Evolutionary conservation across 2,329 filamentous ascomycete species (phyloP).

Genomic region (Magnaporthiopsis rhizophila): DNA sequence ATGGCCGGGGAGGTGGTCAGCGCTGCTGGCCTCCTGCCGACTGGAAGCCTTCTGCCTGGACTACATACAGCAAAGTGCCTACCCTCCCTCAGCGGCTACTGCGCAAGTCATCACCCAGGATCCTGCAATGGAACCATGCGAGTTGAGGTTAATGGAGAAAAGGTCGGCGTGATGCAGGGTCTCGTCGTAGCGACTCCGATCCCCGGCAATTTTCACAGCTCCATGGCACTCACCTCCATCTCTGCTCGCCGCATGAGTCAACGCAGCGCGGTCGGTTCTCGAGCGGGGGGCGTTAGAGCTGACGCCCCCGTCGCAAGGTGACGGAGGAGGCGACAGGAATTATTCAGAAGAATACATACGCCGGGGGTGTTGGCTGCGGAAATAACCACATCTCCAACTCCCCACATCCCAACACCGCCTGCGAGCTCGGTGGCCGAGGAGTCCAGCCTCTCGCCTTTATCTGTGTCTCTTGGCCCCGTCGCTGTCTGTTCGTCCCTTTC

Average conservation of each 20-base stretch:
- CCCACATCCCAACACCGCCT: neutral
- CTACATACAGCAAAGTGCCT: too few relatives aligned
- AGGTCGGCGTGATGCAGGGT: neutral
- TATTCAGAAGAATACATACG: neutral
- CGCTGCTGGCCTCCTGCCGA: too few relatives aligned
- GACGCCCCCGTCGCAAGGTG: neutral
- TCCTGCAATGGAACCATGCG: neutral
- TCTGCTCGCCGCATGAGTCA: slow-evolving; percentile 6
- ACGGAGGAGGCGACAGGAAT: neutral
- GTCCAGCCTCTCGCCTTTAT: neutral
- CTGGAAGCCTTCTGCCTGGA: too few relatives aligned
- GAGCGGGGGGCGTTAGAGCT: neutral
- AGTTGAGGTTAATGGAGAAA: neutral
- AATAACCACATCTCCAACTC: neutral
- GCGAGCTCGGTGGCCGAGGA: neutral
- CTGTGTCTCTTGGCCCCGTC: neutral
- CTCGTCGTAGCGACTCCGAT: neutral
- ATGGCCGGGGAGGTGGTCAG: too few relatives aligned
- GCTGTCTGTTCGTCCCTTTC: neutral
- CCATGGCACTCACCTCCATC: too few relatives aligned
- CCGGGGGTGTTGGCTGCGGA: neutral
- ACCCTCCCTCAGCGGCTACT: neutral
- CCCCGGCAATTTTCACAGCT: neutral
- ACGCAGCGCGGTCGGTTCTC: neutral
- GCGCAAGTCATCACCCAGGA: neutral